phyloP scores from a whole-genome alignment of 2,329 filamentous ascomycete genomes.

The Penicillium sp. region DNA sequence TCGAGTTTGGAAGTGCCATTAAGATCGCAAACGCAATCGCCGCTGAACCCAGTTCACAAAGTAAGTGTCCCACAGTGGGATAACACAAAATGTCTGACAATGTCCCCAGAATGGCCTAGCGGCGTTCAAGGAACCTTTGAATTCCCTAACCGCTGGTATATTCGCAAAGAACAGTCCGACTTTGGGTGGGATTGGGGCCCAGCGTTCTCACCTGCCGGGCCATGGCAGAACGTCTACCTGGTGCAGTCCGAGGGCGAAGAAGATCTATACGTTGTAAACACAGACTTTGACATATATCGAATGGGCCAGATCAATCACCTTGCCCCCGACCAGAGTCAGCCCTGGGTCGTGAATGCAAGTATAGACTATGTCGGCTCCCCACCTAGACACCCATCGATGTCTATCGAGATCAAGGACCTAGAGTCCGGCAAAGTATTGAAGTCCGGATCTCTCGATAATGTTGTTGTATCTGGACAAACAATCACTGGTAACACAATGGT shows the following conservation, averaged over 20 bases:
- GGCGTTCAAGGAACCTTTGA: conserved; percentile 51
- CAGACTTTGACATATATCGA: conserved; percentile 58
- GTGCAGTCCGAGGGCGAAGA: conserved; percentile 49
- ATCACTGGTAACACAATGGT: conserved; percentile 52
- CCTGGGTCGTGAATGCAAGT: conserved; percentile 62
- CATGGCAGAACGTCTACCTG: conserved; percentile 59
- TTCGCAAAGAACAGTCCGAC: conserved; percentile 61
- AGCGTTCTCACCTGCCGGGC: conserved; percentile 60
- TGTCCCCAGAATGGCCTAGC: conserved; percentile 46
- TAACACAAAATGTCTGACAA: not conserved
- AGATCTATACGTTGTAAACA: conserved; percentile 50
- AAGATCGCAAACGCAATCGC: conserved; percentile 54
- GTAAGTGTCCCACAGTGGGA: conserved; percentile 21
- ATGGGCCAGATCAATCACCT: conserved; percentile 58
- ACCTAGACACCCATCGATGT: conserved; percentile 44
- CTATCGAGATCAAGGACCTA: conserved; percentile 48
- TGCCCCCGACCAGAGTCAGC: conserved; percentile 54
- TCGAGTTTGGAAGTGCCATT: conserved; percentile 59
- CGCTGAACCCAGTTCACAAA: conserved; percentile 47
- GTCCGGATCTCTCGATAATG: conserved; percentile 38
- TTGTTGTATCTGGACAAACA: conserved; percentile 42
- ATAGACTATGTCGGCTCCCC: conserved; percentile 55
- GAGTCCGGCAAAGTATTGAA: conserved; percentile 40
- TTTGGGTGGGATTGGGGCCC: conserved; percentile 66
- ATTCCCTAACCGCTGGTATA: conserved; percentile 54